These are phyloP conservation scores for Zygosaccharomyces siamensis DNA, from an alignment of 805 yeast species.

Conservation along the genomic window DNA sequence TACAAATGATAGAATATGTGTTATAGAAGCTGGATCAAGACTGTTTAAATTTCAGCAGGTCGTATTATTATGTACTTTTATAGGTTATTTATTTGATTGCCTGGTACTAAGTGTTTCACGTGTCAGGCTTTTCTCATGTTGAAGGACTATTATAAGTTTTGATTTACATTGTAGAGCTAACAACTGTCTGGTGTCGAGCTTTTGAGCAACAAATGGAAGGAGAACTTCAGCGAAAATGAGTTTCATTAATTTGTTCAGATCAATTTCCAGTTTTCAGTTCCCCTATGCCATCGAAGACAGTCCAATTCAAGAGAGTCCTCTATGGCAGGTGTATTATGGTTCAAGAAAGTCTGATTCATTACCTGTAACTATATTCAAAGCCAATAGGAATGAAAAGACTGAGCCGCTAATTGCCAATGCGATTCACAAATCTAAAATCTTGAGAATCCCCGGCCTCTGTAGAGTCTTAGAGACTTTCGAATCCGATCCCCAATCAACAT, in stretches of 20 bases:
- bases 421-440: slow-evolving; percentile 23
- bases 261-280: slow-evolving; percentile 31
- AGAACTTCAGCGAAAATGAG: slow-evolving; percentile 20
- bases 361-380: slow-evolving; percentile 29
- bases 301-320: slow-evolving; percentile 20
- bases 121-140: slow-evolving; percentile 2
- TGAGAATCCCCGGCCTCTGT: slow-evolving; percentile 33
- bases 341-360: slow-evolving; percentile 27
- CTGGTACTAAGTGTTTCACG: slow-evolving; percentile 6
- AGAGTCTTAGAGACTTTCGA: slow-evolving; percentile 29
- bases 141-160: slow-evolving; percentile 2
- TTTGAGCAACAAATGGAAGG: neutral
- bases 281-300: slow-evolving; percentile 28
- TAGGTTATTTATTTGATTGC: slow-evolving; percentile 6
- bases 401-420: slow-evolving; percentile 24
- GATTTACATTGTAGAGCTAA: neutral
- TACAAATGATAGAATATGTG: slow-evolving; percentile 4
- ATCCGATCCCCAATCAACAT: slow-evolving; percentile 23
- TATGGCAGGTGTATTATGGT: slow-evolving; percentile 30
- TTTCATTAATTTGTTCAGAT: slow-evolving; percentile 29
- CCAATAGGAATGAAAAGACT: slow-evolving; percentile 12
- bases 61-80: slow-evolving; percentile 3
- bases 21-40: neutral
- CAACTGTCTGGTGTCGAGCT: no score
- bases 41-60: neutral